A percentile compares a stretch with the other conserved stretches of the same genome.
These are phyloP conservation scores for Neoboletus subvelutipes DNA, from an alignment of 768 basidiomycete genomes.

Conservation along the genomic window DNA sequence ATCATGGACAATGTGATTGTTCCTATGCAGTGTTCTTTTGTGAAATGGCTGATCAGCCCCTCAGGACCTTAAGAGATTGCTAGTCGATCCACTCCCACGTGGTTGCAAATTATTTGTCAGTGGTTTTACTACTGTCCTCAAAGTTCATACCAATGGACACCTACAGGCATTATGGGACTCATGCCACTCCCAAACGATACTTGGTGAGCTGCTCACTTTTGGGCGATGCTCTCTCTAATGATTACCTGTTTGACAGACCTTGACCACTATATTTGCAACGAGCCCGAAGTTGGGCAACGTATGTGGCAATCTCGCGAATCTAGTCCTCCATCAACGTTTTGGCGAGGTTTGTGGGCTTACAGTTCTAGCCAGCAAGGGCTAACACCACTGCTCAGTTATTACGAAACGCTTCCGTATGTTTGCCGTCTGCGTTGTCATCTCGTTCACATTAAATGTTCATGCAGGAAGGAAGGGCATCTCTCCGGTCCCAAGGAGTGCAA, in stretches of 20 bases:
- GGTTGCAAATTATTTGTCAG: constrained; percentile 30
- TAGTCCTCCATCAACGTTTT: background rate
- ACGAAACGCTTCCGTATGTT: constrained; percentile 9
- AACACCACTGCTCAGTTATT: constrained; percentile 2
- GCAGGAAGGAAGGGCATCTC: constrained; percentile 2
- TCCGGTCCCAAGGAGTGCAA: background rate
- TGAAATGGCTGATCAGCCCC: constrained; percentile 24
- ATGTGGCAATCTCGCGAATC: background rate
- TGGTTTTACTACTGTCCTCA: background rate
- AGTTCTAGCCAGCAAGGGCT: background rate
- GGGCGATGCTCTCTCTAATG: background rate
- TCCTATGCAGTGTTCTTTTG: constrained; percentile 32
- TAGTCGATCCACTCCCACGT: constrained; percentile 27
- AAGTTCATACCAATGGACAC: background rate
- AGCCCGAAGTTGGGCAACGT: constrained; percentile 6
- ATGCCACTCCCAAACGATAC: constrained; percentile 30
- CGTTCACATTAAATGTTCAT: background rate
- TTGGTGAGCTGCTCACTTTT: constrained; percentile 16
- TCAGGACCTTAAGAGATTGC: constrained; percentile 24
- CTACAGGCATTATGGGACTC: constrained; percentile 30
- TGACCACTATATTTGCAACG: constrained; percentile 27
- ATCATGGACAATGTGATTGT: constrained; percentile 27
- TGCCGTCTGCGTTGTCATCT: background rate
- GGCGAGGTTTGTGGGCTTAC: constrained; percentile 13
- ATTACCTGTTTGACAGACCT: constrained; percentile 19